Percentiles rank a stretch among this genome's conserved stretches.
Evolutionary conservation across 331 rosid species (phyloP).

Genomic region (Quercus lobata): DNA sequence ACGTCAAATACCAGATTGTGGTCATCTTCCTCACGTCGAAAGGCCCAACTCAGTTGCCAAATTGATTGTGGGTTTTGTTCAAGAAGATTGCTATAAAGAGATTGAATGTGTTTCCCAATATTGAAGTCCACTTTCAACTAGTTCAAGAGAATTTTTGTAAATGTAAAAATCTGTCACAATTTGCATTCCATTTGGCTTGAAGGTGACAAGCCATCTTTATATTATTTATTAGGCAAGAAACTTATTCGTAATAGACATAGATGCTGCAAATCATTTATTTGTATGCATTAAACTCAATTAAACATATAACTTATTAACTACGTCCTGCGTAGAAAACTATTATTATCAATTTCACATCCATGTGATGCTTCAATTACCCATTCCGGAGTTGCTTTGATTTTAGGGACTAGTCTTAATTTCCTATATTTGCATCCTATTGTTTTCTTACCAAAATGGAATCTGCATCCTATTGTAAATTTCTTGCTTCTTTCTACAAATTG

Average conservation of each 20-base stretch:
- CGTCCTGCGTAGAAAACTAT: no score
- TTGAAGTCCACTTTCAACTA: constrained; percentile 15
- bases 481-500: no score
- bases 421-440: no score
- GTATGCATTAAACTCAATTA: no score
- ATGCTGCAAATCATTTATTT: background rate
- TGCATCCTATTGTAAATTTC: no score
- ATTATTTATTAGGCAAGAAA: background rate
- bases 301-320: no score
- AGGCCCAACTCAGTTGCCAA: constrained; percentile 55
- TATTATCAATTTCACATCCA: no score
- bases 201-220: background rate
- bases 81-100: constrained; percentile 33
- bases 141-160: background rate
- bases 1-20: constrained; percentile 72
- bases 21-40: constrained; percentile 90
- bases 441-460: no score
- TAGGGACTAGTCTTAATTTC: no score
- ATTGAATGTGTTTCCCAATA: constrained; percentile 21
- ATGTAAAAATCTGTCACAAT: background rate
- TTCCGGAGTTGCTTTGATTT: no score
- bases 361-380: no score
- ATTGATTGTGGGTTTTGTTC: constrained; percentile 61
- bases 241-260: background rate
- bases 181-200: background rate